Evolutionary conservation across 2,329 filamentous ascomycete genomes (phyloP), one percentile per base, ranked within the genome.

Genomic region (Venturia carpophila): DNA sequence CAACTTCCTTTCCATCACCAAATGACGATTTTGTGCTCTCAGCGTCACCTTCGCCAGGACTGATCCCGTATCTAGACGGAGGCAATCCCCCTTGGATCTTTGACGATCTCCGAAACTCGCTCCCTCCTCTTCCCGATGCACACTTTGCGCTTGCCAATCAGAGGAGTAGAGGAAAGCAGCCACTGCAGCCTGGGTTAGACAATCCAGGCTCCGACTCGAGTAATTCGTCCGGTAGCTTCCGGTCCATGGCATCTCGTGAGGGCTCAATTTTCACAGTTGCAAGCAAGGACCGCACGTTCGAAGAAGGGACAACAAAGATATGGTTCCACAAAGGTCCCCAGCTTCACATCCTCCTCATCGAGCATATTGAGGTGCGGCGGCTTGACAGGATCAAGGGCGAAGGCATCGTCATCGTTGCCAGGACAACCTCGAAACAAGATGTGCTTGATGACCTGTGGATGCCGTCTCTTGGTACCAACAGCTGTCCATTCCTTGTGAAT

Each of bases 381-480:
- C 30, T 64, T 19, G 64, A 43, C 10, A 39, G 64, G 11, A 21
- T 39, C 30, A 27, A 37, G 30, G 60, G 60, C 5, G 56, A 34
- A 27, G 64, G 60, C 3, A 47, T 66, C 39, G 47, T 58, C 21
- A 21, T 66, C 17, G 52, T 64, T 17, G 64, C 45, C 21, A 63
- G 17, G 17, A 66, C 64, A 30, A 15, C 42, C n/a, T 24, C 42
- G 2, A 42, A 60, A 17, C 58, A 64, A 47, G 64, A 66, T 27
- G 52, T 66, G 24, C 30, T 64, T n/a, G 60, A 66, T 34, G 45
- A 55, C n/a, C 24, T 66, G 13, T 66, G 64, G 64, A 66, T 66
- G 24, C 34, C 64, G 19, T 47, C 60, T 21, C 34, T 34, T 7
- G 60, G 60, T 1, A 43, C 45, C 19, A 66, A 66, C 60, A 63